Evolutionary conservation across 2,329 filamentous ascomycete species (phyloP).

Genomic region (Neophaeococcomyces mojaviensis): DNA sequence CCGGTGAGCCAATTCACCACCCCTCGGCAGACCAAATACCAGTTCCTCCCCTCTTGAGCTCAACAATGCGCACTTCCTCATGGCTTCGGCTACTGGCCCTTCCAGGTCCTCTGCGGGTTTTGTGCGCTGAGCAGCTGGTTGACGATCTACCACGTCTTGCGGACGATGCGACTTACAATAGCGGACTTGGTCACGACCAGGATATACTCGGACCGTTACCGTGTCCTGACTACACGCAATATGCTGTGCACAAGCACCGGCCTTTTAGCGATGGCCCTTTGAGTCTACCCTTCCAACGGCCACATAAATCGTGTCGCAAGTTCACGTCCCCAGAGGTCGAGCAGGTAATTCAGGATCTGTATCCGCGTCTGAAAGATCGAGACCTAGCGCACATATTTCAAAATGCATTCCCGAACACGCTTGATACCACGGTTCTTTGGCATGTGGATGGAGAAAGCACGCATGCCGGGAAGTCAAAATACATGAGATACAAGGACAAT

Average conservation of each 20-base stretch:
- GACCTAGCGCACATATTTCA: conserved; percentile 90
- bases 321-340: conserved; percentile 84
- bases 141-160: not conserved
- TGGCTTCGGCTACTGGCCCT: conserved; percentile 5
- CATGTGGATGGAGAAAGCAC: conserved; percentile 57
- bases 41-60: too few relatives aligned
- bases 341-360: conserved; percentile 76
- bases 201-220: conserved; percentile 13
- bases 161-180: conserved; percentile 13
- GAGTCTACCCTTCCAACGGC: conserved; percentile 77
- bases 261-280: conserved; percentile 76
- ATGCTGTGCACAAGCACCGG: conserved; percentile 30
- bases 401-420: conserved; percentile 87
- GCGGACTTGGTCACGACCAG: conserved; percentile 9
- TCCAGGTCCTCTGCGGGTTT: conserved; percentile 4
- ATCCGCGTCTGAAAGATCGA: conserved; percentile 68
- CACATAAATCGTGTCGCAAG: conserved; percentile 72
- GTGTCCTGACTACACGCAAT: conserved; percentile 26
- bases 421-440: conserved; percentile 85
- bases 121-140: conserved; percentile 2
- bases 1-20: too few relatives aligned
- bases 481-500: conserved; percentile 46
- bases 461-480: conserved; percentile 30
- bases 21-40: too few relatives aligned
- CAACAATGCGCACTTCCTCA: not conserved